Percentiles rank a stretch among this genome's conserved stretches.
These are phyloP conservation scores for Aphanoascus verrucosus DNA, from an alignment of 2,329 filamentous ascomycete species.

Conservation along the genomic window DNA sequence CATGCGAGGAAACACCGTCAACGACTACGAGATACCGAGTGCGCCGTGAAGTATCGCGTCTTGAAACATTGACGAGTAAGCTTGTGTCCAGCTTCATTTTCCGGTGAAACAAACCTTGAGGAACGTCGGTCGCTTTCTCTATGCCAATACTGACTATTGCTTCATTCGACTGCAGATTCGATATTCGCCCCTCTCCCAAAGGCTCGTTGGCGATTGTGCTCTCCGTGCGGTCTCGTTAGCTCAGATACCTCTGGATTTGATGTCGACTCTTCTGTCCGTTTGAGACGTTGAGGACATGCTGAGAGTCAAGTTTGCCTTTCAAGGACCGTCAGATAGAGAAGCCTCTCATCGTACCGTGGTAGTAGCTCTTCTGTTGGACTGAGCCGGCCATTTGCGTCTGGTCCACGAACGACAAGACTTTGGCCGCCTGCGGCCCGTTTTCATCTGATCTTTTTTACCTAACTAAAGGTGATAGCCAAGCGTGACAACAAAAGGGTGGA, in stretches of 20 bases:
- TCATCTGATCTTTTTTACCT: neutral
- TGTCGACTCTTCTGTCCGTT: neutral
- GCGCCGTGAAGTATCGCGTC: neutral
- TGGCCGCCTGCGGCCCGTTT: neutral
- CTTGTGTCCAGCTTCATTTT: neutral
- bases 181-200: neutral
- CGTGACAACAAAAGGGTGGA: too few relatives aligned
- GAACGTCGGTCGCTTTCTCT: too few relatives aligned
- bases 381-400: neutral
- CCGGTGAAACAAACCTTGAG: neutral
- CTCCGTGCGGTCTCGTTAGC: neutral
- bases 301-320: conserved; percentile 9
- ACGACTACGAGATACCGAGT: neutral
- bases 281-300: conserved; percentile 9
- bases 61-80: neutral
- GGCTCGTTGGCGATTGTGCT: neutral
- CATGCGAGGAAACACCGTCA: neutral
- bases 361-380: conserved; percentile 1
- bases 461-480: too few relatives aligned
- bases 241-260: neutral
- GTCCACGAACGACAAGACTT: neutral
- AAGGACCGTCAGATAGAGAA: conserved; percentile 11
- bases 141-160: neutral
- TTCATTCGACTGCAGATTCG: too few relatives aligned
- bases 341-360: conserved; percentile 11